A percentile compares a stretch with the other conserved stretches of the same genome.
Conservation (phyloP, 2,329 filamentous ascomycete species). For the Tolypocladium sp. region DNA sequence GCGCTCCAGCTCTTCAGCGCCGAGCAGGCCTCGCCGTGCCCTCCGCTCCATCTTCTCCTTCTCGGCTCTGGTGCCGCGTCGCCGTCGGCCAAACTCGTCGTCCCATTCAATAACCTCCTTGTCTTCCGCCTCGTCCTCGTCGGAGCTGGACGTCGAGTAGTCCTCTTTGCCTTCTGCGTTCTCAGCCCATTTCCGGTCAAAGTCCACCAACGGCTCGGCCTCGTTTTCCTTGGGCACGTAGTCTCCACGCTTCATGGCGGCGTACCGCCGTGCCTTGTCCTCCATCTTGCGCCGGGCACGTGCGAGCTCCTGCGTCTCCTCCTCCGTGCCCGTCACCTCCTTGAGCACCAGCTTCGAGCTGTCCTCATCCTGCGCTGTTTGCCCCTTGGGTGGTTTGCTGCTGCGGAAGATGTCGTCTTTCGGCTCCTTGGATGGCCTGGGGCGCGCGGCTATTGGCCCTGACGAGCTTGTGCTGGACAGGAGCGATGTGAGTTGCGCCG, state of each 20-base stretch:
- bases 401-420: constrained; percentile 37
- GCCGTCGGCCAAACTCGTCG: constrained; percentile 85
- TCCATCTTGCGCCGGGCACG: constrained; percentile 76
- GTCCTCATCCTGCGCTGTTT: constrained; percentile 31
- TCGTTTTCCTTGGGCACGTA: constrained; percentile 59
- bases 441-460: constrained; percentile 27
- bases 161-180: constrained; percentile 47
- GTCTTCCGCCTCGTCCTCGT: constrained; percentile 30
- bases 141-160: constrained; percentile 37
- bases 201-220: constrained; percentile 70
- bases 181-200: constrained; percentile 93
- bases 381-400: constrained; percentile 13
- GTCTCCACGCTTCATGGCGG: constrained; percentile 84
- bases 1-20: constrained; percentile 53
- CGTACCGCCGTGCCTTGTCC: constrained; percentile 81
- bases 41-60: constrained; percentile 53
- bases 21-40: constrained; percentile 37
- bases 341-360: constrained; percentile 41
- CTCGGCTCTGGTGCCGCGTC: constrained; percentile 62
- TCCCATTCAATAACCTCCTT: constrained; percentile 72
- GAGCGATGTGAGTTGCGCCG: constrained; percentile 76
- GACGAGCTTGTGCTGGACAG: constrained; percentile 49
- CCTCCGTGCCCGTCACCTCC: constrained; percentile 44
- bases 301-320: constrained; percentile 58
- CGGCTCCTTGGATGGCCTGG: constrained; percentile 36